Conservation (phyloP, 345 rosid genomes). For the Salix dunnii region DNA sequence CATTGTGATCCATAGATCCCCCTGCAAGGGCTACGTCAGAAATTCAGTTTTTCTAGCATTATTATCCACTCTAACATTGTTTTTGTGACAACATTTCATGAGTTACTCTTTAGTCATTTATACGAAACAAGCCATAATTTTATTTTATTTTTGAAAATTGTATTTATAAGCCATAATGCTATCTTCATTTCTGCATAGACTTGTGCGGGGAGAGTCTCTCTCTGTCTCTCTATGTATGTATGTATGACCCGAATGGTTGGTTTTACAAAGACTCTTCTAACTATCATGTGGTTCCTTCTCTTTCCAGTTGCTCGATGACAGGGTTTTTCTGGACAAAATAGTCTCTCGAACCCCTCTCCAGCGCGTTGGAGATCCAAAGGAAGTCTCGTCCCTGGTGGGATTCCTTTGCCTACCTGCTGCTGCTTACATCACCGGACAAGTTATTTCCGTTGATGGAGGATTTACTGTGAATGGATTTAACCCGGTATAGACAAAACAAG, state of each 20-base stretch:
- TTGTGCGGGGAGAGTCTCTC: neutral
- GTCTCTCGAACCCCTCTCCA: slow-evolving; percentile 65
- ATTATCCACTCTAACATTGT: neutral
- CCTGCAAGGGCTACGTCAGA: too few relatives aligned
- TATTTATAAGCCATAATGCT: neutral
- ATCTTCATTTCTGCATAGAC: too few relatives aligned
- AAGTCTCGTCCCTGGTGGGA: slow-evolving; percentile 64
- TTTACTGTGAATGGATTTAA: slow-evolving; percentile 42
- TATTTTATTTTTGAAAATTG: too few relatives aligned
- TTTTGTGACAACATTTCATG: neutral
- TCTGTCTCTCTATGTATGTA: too few relatives aligned
- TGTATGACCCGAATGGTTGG: neutral
- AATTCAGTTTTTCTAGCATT: neutral
- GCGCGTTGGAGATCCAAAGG: slow-evolving; percentile 76
- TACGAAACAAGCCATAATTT: neutral
- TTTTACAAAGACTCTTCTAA: neutral
- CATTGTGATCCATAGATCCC: too few relatives aligned
- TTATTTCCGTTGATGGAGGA: slow-evolving; percentile 68
- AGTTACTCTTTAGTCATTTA: neutral
- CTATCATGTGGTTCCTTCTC: neutral
- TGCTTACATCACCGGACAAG: slow-evolving; percentile 72
- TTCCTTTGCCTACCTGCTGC: slow-evolving; percentile 76
- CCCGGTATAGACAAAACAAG: slow-evolving; percentile 23
- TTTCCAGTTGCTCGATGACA: slow-evolving; percentile 51
- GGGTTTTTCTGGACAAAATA: slow-evolving; percentile 41